phyloP scores from a whole-genome alignment of 495 filamentous ascomycete species.

The Penicillium cataractarum region DNA sequence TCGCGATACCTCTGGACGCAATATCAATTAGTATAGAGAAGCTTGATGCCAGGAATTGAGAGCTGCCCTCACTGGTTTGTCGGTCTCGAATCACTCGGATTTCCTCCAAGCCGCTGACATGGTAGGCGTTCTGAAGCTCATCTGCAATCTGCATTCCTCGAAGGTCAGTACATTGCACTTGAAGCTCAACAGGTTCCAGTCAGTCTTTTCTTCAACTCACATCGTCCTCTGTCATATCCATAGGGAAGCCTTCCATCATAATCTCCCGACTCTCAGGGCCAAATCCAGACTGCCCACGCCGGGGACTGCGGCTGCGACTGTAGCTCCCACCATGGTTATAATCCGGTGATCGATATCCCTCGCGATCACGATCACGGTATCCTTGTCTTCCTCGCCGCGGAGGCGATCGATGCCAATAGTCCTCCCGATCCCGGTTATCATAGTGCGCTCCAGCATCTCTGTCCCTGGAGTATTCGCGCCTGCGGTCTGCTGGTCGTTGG shows the following conservation, averaged over 20 bases:
- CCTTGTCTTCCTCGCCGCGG: constrained; percentile 41
- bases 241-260: constrained; percentile 63
- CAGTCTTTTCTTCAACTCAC: constrained; percentile 32
- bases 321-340: constrained; percentile 50
- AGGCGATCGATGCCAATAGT: constrained; percentile 45
- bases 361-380: constrained; percentile 60
- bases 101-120: constrained; percentile 62
- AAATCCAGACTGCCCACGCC: constrained; percentile 46
- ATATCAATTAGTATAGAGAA: constrained; percentile 2
- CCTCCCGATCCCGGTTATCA: constrained; percentile 46
- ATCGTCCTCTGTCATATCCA: constrained; percentile 65
- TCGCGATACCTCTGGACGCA: constrained; percentile 56
- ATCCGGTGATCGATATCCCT: constrained; percentile 57
- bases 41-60: not conserved
- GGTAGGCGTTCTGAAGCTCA: constrained; percentile 62
- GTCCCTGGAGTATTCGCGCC: constrained; percentile 39
- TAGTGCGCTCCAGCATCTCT: constrained; percentile 36
- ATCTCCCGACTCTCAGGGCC: constrained; percentile 61
- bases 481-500: constrained; percentile 45
- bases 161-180: constrained; percentile 1
- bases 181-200: not conserved
- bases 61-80: constrained; percentile 58
- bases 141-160: constrained; percentile 56
- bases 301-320: constrained; percentile 47
- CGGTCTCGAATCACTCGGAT: constrained; percentile 68